Evolutionary conservation across 495 filamentous ascomycete genomes (phyloP).

Genomic region (Penicillium arizonense): DNA sequence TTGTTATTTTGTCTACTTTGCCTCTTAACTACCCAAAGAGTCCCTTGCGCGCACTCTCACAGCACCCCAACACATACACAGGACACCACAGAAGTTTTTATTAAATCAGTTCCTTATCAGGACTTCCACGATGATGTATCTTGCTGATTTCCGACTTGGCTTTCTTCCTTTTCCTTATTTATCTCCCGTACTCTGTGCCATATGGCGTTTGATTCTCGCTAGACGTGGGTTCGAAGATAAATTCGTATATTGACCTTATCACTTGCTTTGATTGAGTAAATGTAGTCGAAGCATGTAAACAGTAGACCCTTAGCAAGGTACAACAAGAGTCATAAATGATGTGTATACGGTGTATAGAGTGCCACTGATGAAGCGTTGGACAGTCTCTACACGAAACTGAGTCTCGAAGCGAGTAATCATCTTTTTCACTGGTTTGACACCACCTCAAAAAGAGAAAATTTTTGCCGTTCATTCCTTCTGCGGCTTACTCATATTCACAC

Average conservation of each 20-base stretch:
- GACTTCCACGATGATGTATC: constrained; percentile 27
- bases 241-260: not conserved
- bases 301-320: no score
- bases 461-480: no score
- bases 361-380: no score
- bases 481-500: no score
- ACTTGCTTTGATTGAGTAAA: no score
- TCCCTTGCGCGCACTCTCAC: constrained; percentile 35
- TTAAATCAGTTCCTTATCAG: constrained; percentile 34
- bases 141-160: constrained; percentile 24
- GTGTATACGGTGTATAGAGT: no score
- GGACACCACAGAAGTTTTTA: constrained; percentile 24
- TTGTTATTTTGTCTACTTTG: constrained; percentile 32
- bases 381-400: no score
- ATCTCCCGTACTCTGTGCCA: constrained; percentile 23
- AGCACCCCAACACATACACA: constrained; percentile 29
- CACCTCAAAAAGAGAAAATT: no score
- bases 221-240: constrained; percentile 25
- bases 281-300: no score
- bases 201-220: constrained; percentile 24
- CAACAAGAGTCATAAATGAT: no score
- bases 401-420: no score
- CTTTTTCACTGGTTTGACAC: no score
- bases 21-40: constrained; percentile 34
- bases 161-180: constrained; percentile 13